These are phyloP conservation scores for Solanum piurae DNA, from an alignment of 257 asterid species.

Conservation along the genomic window DNA sequence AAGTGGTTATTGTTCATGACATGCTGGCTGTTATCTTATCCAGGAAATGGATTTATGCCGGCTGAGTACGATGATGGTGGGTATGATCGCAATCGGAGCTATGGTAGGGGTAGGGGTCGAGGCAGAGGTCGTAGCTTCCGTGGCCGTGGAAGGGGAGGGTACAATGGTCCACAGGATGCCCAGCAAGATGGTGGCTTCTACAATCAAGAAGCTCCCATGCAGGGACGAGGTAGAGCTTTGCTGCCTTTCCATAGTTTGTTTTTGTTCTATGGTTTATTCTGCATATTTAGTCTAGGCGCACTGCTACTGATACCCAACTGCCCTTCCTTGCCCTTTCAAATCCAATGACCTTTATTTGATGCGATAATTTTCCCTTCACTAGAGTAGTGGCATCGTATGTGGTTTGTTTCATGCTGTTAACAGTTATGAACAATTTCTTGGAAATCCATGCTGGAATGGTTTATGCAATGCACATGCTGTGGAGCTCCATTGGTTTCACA, in stretches of 20 bases:
- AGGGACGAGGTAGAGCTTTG: slow-evolving; percentile 28
- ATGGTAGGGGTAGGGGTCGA: slow-evolving; percentile 71
- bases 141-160: slow-evolving; percentile 86
- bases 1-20: not conserved
- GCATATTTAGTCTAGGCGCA: not conserved
- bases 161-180: slow-evolving; percentile 47
- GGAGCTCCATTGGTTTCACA: not conserved
- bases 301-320: not conserved
- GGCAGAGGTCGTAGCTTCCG: slow-evolving; percentile 76
- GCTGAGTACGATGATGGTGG: slow-evolving; percentile 76
- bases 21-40: not conserved
- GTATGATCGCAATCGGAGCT: slow-evolving; percentile 49
- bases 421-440: not conserved
- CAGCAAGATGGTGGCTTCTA: slow-evolving; percentile 49
- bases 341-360: not conserved
- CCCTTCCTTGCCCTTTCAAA: not conserved
- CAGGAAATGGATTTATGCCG: slow-evolving; percentile 57
- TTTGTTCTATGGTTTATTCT: not conserved
- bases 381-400: not conserved
- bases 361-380: not conserved
- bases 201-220: slow-evolving; percentile 53
- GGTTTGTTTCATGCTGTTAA: not conserved
- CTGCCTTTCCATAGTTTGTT: not conserved
- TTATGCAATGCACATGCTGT: not conserved
- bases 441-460: not conserved